Base-by-base conservation (phyloP, 1,139 yeast species). In the Kazachstania sp. region DNA sequence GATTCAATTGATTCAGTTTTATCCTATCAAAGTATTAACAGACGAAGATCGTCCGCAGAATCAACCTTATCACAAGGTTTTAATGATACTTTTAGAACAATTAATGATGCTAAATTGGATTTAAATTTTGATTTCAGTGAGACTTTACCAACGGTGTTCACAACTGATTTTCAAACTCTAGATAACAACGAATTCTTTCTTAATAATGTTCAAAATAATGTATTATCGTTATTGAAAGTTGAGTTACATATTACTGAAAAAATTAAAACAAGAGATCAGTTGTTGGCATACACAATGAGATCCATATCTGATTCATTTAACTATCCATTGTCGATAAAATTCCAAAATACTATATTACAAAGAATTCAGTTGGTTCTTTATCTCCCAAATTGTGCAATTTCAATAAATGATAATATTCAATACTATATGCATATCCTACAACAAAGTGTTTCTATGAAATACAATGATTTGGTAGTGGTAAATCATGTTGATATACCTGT, bases 21-120 rank as follows among this genome's bases (percentile, higher is more conserved):
- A 1, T 15, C 32, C 2, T 13, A 28, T 8, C 7, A 29, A 2
- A 20, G 37, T 19, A 41, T 37, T 8, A 49, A 37, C 3, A 47
- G 51, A 36, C 52, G 56, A 39, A 47, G 36, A n/a, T 54, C 57
- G 3, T 54, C 55, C 4, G 36, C 45, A 6, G 46, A 46, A 11
- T 32, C 43, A 32, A n/a, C 4, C 18, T 15, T 4, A 9, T 15
- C 11, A 15, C 9, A 15, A 4, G 18, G 1, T 15, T 32, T 13
- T 15, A 7, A 16, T 5, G 7, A 32, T 4, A n/a, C 36, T 5
- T 15, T 18, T 1, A 8, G 6, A n/a, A 32, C 19, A n/a, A 18
- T 15, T 8, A 18, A 15, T 15, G 15, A 15, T 9, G 18, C n/a
- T 9, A 16, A 32, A 11, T 15, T 15, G 4, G 36, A 15, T 9